Conservation (phyloP, 495 filamentous ascomycete species). For the Aspergillus saccharolyticus region DNA sequence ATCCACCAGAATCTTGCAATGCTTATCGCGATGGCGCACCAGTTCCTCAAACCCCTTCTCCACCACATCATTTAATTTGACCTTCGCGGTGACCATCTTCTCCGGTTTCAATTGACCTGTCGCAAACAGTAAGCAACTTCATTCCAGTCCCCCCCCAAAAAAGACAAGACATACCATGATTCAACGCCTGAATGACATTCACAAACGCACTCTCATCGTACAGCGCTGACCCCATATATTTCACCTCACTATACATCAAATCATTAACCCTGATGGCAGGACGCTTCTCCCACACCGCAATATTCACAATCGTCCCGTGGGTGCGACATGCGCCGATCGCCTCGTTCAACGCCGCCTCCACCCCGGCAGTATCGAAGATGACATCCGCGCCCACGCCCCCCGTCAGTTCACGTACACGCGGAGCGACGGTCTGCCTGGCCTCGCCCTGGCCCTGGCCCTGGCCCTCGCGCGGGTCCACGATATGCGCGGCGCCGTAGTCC, state of each 20-base stretch:
- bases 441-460: too few species aligned
- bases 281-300: constrained; percentile 57
- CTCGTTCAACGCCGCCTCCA: constrained; percentile 45
- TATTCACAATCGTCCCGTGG: constrained; percentile 55
- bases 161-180: constrained; percentile 28
- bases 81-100: constrained; percentile 54
- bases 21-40: neutral
- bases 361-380: constrained; percentile 55
- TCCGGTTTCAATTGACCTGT: constrained; percentile 48
- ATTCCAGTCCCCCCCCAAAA: too few species aligned
- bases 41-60: neutral
- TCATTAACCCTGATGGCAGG: constrained; percentile 45
- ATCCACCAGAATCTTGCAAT: constrained; percentile 2
- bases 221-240: constrained; percentile 47
- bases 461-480: constrained; percentile 52
- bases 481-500: constrained; percentile 49
- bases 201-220: constrained; percentile 52
- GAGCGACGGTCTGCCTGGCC: constrained; percentile 33
- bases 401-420: constrained; percentile 41
- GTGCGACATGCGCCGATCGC: constrained; percentile 45
- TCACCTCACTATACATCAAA: constrained; percentile 41
- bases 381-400: constrained; percentile 48
- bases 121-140: neutral
- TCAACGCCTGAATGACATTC: constrained; percentile 50
- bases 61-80: constrained; percentile 28